Base-by-base conservation (phyloP, 352 stramenopile species). In the Globisporangium perplexum region DNA sequence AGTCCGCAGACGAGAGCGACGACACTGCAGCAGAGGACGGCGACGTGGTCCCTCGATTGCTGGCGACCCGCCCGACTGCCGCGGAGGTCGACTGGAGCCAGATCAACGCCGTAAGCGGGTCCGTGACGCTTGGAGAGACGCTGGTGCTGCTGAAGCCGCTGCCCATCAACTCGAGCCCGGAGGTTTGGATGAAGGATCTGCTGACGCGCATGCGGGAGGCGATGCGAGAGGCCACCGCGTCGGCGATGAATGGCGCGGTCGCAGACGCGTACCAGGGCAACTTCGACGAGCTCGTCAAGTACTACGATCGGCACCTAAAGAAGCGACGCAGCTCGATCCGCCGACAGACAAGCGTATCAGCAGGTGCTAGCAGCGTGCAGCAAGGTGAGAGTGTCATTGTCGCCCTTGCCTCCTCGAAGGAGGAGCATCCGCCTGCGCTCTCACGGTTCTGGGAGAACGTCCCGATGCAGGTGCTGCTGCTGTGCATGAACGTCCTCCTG, bases 101-200 rank as follows among this genome's bases (percentile, higher is more conserved):
- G 31, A 83, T 90, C 22, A 47, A 74, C 26, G 66, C 53, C 3
- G 60, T 89, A 20, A 53, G 62, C 15, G 76, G 76, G 0, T 22
- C 53, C 43, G 46, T 56, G 10, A 59, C 43, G 6, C 4, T 33
- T 1, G 62, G 60, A 18, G 74, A 87, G 46, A 44, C 57, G 7
- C 47, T 89, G 3, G 46, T 56, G 7, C 45, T 89, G 3, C 23
- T 20, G 2, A 73, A 69, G 12, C 36, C 72, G 0, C 45, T 90
- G 23, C 65, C 48, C 15, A 66, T 86, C 23, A 72, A 55, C 23
- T 68, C 67, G 14, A 77, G 68, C 18, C 65, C 71, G 8, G 72
- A 90, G 50, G 60, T 85, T 28, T 90, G 79, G 79, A 75, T 88
- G 71, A 81, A 85, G 57, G 73, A 90, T 18, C 47, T 90, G 14